phyloP scores from a whole-genome alignment of 257 asterid genomes.

The Nicotiana otophora region DNA sequence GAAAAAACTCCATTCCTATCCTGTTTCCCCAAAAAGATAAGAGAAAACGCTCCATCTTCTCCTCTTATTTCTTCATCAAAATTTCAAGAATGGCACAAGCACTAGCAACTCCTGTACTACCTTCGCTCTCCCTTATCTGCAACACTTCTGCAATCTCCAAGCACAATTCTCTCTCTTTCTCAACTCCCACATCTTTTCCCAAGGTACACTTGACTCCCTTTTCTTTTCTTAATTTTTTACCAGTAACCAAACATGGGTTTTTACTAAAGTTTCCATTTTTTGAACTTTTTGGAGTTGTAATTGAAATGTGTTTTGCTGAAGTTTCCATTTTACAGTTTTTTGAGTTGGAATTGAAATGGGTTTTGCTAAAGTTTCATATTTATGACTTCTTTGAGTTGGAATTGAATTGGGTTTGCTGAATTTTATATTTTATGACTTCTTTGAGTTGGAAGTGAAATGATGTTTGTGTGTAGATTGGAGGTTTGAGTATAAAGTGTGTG shows the following conservation, averaged over 20 bases:
- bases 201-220: conserved; percentile 34
- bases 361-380: background rate
- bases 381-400: background rate
- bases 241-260: background rate
- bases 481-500: conserved; percentile 71
- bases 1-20: background rate
- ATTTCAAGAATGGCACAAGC: conserved; percentile 53
- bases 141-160: conserved; percentile 30
- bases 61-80: background rate
- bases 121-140: conserved; percentile 61
- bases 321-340: background rate
- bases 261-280: background rate
- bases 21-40: background rate
- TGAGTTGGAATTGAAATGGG: background rate
- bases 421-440: background rate
- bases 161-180: conserved; percentile 30
- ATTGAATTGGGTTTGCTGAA: background rate
- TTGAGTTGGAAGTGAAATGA: background rate
- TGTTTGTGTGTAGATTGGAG: conserved; percentile 44
- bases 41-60: background rate
- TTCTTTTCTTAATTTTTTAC: background rate
- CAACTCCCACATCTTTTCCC: conserved; percentile 28
- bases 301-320: background rate
- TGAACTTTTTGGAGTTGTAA: background rate
- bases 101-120: conserved; percentile 63